Conservation (phyloP, 2,329 filamentous ascomycete genomes). For the Penicillium sp. region DNA sequence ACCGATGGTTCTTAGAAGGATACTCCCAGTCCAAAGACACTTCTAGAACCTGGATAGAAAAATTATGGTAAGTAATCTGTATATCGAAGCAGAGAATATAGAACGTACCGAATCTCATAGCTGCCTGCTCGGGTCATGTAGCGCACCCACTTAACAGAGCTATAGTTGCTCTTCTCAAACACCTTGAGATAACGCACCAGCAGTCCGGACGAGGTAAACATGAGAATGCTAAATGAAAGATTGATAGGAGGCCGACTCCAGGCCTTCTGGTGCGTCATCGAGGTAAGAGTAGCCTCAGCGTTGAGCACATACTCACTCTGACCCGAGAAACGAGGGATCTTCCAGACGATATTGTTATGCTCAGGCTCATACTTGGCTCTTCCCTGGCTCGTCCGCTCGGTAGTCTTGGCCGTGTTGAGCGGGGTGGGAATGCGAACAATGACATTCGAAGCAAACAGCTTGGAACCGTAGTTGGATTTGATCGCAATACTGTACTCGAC, state of each 20-base stretch:
- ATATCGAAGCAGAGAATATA: not conserved
- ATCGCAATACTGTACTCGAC: conserved; percentile 98
- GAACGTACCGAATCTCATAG: conserved; percentile 80
- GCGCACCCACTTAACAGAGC: conserved; percentile 96
- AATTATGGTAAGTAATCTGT: not conserved
- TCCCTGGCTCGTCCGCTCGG: conserved; percentile 86
- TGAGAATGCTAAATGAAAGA: conserved; percentile 86
- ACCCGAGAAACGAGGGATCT: conserved; percentile 97
- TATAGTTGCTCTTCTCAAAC: conserved; percentile 99
- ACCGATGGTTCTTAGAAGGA: conserved; percentile 21
- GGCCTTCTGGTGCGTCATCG: conserved; percentile 96
- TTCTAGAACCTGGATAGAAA: conserved; percentile 8
- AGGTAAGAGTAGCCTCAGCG: conserved; percentile 86
- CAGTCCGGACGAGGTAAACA: conserved; percentile 95
- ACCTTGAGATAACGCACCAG: conserved; percentile 94
- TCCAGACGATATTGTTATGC: conserved; percentile 98
- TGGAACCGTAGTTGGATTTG: conserved; percentile 91
- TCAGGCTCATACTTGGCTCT: conserved; percentile 98
- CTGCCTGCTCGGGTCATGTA: conserved; percentile 98
- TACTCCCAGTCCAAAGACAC: not conserved
- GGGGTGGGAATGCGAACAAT: conserved; percentile 91
- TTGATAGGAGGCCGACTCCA: conserved; percentile 93
- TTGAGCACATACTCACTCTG: conserved; percentile 93
- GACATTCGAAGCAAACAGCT: conserved; percentile 96
- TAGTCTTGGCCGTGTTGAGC: conserved; percentile 91